Conservation (phyloP, 805 yeast species). For the Starmerella davenportii region DNA sequence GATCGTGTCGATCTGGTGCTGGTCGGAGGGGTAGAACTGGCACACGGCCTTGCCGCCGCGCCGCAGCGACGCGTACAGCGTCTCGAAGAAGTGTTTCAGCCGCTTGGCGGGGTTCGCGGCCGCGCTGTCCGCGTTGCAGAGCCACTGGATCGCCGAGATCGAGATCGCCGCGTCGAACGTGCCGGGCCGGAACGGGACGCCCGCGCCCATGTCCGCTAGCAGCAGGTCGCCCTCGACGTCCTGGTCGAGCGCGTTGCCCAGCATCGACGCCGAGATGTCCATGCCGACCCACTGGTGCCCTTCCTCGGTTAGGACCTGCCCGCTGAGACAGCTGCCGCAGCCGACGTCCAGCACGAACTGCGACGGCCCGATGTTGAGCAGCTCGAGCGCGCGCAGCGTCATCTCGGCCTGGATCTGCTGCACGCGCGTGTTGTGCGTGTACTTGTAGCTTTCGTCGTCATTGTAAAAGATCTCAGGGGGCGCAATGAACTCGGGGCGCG, state of each 20-base stretch:
- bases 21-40: slow-evolving; percentile 88
- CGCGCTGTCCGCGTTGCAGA: slow-evolving; percentile 83
- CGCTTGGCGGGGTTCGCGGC: slow-evolving; percentile 70
- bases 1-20: slow-evolving; percentile 62
- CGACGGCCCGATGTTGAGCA: slow-evolving; percentile 52
- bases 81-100: slow-evolving; percentile 64
- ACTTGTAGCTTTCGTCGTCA: slow-evolving; percentile 75
- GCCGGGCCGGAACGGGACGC: slow-evolving; percentile 91
- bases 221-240: slow-evolving; percentile 88
- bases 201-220: slow-evolving; percentile 81
- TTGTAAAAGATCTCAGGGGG: slow-evolving; percentile 93
- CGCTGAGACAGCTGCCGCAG: slow-evolving; percentile 92
- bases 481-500: slow-evolving; percentile 90
- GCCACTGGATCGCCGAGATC: slow-evolving; percentile 92
- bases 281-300: slow-evolving; percentile 90
- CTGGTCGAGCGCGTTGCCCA: slow-evolving; percentile 82
- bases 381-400: slow-evolving; percentile 85
- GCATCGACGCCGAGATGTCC: slow-evolving; percentile 92
- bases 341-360: slow-evolving; percentile 76
- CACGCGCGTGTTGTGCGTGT: slow-evolving; percentile 85
- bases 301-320: slow-evolving; percentile 84
- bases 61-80: slow-evolving; percentile 66
- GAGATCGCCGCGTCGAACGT: slow-evolving; percentile 92
- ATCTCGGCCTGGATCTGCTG: slow-evolving; percentile 96
- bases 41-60: slow-evolving; percentile 96